Percentiles rank a stretch among this genome's conserved stretches.
Conservation (phyloP, 1,139 yeast genomes). For the Yamadazyma songkhlaensis region DNA sequence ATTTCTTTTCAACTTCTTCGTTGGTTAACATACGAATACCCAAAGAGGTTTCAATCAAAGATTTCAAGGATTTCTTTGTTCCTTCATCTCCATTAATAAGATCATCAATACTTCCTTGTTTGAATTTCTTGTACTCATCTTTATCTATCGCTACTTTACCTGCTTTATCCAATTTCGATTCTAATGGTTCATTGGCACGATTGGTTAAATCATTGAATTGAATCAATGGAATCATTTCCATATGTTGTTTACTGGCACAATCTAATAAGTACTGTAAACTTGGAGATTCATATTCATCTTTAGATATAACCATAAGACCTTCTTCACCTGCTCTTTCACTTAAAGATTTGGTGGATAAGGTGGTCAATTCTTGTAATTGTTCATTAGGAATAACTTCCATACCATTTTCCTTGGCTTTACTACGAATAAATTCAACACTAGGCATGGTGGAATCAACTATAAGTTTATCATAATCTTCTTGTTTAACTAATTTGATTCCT, state of each 20-base stretch:
- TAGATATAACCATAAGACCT: conserved; percentile 25
- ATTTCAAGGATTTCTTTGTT: conserved; percentile 3
- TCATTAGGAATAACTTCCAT: conserved; percentile 26
- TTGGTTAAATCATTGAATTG: conserved; percentile 14
- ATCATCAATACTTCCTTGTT: conserved; percentile 5
- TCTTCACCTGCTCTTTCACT: conserved; percentile 21
- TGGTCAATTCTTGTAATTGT: conserved; percentile 20
- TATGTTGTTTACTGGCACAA: conserved; percentile 16
- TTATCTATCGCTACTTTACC: conserved; percentile 10
- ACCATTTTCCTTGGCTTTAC: conserved; percentile 28
- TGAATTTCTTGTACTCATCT: conserved; percentile 5
- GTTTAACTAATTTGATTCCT: conserved; percentile 20
- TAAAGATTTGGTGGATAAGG: conserved; percentile 13
- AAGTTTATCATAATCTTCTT: conserved; percentile 30
- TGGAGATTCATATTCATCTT: conserved; percentile 22
- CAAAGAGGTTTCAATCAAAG: conserved; percentile 3
- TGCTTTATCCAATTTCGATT: conserved; percentile 20
- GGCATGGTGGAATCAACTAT: conserved; percentile 37
- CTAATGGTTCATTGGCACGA: conserved; percentile 18
- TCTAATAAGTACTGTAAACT: conserved; percentile 20
- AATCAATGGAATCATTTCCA: conserved; percentile 18
- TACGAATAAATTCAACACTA: conserved; percentile 27
- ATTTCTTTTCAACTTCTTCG: conserved; percentile 4
- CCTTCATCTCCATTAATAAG: conserved; percentile 8
- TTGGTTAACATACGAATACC: conserved; percentile 4